Percentiles rank a stretch among this genome's conserved stretches.
Conservation (phyloP, 2,329 filamentous ascomycete species). For the Pleomassaria siparia region DNA sequence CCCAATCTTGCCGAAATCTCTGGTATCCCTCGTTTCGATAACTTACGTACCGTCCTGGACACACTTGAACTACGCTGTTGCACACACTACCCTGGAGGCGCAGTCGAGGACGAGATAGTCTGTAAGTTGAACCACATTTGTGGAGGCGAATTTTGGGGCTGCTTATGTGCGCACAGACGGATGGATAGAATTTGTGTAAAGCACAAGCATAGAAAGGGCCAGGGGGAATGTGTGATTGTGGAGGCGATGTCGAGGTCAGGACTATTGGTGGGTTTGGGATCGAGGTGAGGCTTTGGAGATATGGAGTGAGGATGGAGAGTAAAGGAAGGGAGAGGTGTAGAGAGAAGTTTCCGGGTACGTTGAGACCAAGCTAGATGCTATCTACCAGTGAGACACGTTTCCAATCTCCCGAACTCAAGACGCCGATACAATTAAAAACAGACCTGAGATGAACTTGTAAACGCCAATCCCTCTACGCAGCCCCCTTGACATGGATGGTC, state of each 20-base stretch:
- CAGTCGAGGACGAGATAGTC: not conserved
- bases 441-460: no score
- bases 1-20: no score
- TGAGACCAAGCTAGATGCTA: no score
- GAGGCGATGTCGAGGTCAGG: not conserved
- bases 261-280: not conserved
- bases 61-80: not conserved
- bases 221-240: not conserved
- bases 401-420: no score
- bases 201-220: not conserved
- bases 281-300: not conserved
- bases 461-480: not conserved
- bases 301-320: not conserved
- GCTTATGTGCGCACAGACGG: not conserved
- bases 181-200: not conserved
- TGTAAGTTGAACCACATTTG: not conserved
- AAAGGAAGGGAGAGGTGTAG: not conserved
- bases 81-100: not conserved
- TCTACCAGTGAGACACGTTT: no score
- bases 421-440: no score
- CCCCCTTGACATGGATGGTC: not conserved
- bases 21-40: not conserved
- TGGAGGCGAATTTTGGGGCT: not conserved
- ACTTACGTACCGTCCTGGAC: not conserved
- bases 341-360: not conserved